A percentile compares a stretch with the other conserved stretches of the same genome.
phyloP scores from a whole-genome alignment of 768 basidiomycete genomes.

The Serendipita sp. region DNA sequence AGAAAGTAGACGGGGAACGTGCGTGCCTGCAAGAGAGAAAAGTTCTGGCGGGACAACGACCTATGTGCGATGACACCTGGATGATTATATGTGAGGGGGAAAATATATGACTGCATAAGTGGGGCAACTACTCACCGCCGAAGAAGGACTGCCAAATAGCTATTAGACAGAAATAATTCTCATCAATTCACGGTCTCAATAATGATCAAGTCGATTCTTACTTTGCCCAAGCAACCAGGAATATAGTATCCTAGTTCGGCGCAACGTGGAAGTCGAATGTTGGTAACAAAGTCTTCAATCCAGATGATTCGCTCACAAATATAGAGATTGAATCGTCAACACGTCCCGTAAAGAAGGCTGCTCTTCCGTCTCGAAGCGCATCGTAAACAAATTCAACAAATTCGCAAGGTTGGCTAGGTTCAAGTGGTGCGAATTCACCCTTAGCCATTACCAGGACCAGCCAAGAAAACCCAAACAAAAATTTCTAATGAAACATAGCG shows the following conservation, averaged over 20 bases:
- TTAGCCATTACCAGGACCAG: background rate
- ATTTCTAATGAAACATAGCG: background rate
- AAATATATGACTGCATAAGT: background rate
- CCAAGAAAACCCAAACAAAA: background rate
- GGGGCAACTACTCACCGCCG: background rate
- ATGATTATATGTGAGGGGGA: too few relatives aligned
- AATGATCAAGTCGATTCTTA: background rate
- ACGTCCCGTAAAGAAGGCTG: background rate
- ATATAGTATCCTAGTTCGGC: background rate
- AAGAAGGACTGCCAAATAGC: slow-evolving; percentile 4
- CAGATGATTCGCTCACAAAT: background rate
- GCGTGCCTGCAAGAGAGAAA: slow-evolving; percentile 56
- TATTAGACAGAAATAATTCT: background rate
- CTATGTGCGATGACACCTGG: slow-evolving; percentile 2
- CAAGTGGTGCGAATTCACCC: background rate
- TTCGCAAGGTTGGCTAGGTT: background rate
- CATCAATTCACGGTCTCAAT: background rate
- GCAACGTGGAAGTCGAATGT: background rate
- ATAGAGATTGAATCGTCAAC: background rate
- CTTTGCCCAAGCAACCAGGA: slow-evolving; percentile 1
- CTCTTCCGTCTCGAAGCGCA: background rate
- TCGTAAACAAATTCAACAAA: background rate
- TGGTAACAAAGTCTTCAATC: background rate
- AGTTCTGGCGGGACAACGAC: slow-evolving; percentile 39
- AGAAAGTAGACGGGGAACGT: slow-evolving; percentile 64